Percentiles rank a stretch among this genome's conserved stretches.
phyloP scores from a whole-genome alignment of 805 yeast species.

The Kluyveromyces dobzhanskii region DNA sequence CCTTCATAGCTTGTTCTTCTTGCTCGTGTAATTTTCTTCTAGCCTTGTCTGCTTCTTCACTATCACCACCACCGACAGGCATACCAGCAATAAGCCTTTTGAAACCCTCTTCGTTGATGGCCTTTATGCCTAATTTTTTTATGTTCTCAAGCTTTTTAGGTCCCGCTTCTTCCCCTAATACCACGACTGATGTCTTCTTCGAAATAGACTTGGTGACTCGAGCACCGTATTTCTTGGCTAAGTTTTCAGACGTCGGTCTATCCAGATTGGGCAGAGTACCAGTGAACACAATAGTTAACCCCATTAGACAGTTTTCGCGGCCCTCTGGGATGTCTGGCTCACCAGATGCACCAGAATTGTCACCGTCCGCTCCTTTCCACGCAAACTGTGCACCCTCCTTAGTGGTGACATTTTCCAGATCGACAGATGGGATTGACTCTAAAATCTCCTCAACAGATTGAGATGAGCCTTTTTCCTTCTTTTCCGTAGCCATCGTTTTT shows the following conservation, averaged over 20 bases:
- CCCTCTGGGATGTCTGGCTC: constrained; percentile 64
- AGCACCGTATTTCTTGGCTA: constrained; percentile 86
- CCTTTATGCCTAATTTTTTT: constrained; percentile 61
- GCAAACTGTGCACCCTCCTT: background rate
- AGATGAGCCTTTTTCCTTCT: no score
- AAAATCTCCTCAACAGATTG: constrained; percentile 30
- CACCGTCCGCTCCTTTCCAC: constrained; percentile 8
- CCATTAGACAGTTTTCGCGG: constrained; percentile 75
- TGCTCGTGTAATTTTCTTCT: constrained; percentile 61
- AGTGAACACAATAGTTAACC: constrained; percentile 87
- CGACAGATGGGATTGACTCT: constrained; percentile 65
- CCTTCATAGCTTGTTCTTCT: constrained; percentile 46
- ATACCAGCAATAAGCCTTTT: constrained; percentile 59
- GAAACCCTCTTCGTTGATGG: constrained; percentile 83
- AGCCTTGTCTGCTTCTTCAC: constrained; percentile 70
- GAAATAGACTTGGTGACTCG: constrained; percentile 80
- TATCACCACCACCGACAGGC: constrained; percentile 90
- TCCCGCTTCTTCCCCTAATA: constrained; percentile 93
- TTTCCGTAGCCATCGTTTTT: no score
- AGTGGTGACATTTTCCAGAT: constrained; percentile 35
- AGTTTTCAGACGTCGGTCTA: constrained; percentile 62
- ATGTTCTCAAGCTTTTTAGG: constrained; percentile 87
- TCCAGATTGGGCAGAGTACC: constrained; percentile 78
- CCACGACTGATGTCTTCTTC: constrained; percentile 79
- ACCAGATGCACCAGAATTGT: constrained; percentile 28